Conservation (phyloP, 2,329 filamentous ascomycete genomes). For the Acrodontium crateriforme region DNA sequence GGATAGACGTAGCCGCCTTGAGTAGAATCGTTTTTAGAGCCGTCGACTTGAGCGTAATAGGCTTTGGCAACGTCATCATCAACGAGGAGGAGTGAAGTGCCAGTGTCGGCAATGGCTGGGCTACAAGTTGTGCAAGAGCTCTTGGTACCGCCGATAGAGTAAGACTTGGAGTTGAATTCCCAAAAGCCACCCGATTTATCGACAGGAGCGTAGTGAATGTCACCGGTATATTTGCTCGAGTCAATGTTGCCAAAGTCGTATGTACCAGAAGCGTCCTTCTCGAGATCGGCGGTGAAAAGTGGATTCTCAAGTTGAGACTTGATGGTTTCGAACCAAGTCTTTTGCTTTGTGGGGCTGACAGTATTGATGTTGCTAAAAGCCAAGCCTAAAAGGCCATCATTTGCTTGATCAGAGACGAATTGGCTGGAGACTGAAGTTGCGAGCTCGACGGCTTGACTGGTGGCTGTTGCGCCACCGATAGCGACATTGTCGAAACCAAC, state of each 20-base stretch:
- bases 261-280: slow-evolving; percentile 40
- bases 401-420: slow-evolving; percentile 46
- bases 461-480: slow-evolving; percentile 50
- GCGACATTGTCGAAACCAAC: slow-evolving; percentile 56
- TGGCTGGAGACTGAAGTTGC: slow-evolving; percentile 44
- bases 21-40: slow-evolving; percentile 30
- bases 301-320: slow-evolving; percentile 46
- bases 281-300: slow-evolving; percentile 58
- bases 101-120: slow-evolving; percentile 37
- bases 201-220: slow-evolving; percentile 48
- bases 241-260: slow-evolving; percentile 68
- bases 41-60: slow-evolving; percentile 23
- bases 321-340: slow-evolving; percentile 63
- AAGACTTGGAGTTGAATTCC: slow-evolving; percentile 47
- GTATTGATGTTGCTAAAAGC: slow-evolving; percentile 54
- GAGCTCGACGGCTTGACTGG: slow-evolving; percentile 52
- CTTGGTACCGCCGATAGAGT: slow-evolving; percentile 42
- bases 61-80: slow-evolving; percentile 32
- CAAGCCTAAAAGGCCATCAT: slow-evolving; percentile 56
- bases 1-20: slow-evolving; percentile 32
- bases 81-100: slow-evolving; percentile 50
- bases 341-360: slow-evolving; percentile 46
- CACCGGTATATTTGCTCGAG: slow-evolving; percentile 45
- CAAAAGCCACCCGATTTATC: slow-evolving; percentile 54
- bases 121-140: slow-evolving; percentile 23